Evolutionary conservation across 805 yeast species (phyloP).

Genomic region (Lachancea meyersii): DNA sequence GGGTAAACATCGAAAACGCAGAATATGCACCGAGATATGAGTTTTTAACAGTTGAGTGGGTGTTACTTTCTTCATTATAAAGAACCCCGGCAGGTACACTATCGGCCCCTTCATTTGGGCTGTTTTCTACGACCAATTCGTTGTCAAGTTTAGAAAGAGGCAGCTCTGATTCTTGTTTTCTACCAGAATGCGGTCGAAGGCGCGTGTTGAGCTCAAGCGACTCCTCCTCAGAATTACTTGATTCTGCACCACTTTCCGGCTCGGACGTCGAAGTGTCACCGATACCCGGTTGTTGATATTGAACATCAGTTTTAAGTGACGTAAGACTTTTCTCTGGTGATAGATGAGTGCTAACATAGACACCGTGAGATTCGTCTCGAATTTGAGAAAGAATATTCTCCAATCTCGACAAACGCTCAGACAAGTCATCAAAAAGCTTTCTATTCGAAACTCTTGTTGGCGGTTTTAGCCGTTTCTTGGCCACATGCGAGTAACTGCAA

Average conservation of each 20-base stretch:
- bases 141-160: background rate
- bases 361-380: conserved; percentile 1
- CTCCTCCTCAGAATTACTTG: background rate
- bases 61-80: background rate
- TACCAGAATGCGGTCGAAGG: background rate
- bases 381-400: conserved; percentile 5
- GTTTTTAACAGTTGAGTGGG: background rate
- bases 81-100: background rate
- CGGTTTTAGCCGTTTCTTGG: conserved; percentile 1
- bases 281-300: no score
- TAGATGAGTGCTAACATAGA: no score
- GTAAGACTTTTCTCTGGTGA: no score
- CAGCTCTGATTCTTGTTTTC: background rate
- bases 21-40: conserved; percentile 4
- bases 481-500: conserved; percentile 11
- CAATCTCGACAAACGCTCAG: conserved; percentile 4
- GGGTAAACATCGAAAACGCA: conserved; percentile 6
- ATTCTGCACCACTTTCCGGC: background rate
- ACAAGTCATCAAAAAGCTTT: conserved; percentile 4
- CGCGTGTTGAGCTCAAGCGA: background rate
- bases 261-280: no score
- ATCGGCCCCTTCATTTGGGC: background rate
- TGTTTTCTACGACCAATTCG: background rate
- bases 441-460: conserved; percentile 7
- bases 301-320: no score